phyloP scores from a whole-genome alignment of 176 grass and related monocot species.

The Eragrostis nindensis region DNA sequence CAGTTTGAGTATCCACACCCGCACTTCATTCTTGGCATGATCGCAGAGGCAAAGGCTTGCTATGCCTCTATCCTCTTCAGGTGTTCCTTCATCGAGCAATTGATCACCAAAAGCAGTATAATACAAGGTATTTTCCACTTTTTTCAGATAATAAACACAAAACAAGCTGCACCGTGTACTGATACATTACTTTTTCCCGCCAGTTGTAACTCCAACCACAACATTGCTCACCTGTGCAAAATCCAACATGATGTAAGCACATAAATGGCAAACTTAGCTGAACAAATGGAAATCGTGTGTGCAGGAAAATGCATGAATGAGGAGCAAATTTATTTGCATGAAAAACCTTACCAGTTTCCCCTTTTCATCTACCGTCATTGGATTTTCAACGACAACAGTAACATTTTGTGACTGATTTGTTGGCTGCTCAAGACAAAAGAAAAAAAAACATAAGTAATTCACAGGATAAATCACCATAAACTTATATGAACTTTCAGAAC shows the following conservation, averaged over 20 bases:
- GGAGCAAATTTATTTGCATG: slow-evolving; percentile 11
- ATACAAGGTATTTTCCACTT: slow-evolving; percentile 43
- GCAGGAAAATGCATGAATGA: background rate
- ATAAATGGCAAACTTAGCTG: background rate
- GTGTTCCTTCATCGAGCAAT: slow-evolving; percentile 14
- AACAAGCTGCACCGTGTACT: slow-evolving; percentile 19
- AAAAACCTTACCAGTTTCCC: slow-evolving; percentile 73
- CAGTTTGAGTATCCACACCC: slow-evolving; percentile 31
- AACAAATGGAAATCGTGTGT: background rate
- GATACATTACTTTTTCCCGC: slow-evolving; percentile 50
- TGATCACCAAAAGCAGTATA: slow-evolving; percentile 39
- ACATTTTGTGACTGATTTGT: slow-evolving; percentile 48
- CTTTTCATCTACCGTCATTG: slow-evolving; percentile 82
- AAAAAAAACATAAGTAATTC: background rate
- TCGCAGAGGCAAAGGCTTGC: background rate
- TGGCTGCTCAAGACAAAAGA: slow-evolving; percentile 38
- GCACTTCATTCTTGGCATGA: slow-evolving; percentile 9
- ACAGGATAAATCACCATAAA: slow-evolving; percentile 13
- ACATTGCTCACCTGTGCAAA: slow-evolving; percentile 76
- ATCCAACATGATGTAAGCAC: background rate
- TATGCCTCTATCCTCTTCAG: background rate
- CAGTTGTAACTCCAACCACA: slow-evolving; percentile 67
- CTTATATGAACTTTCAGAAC: background rate
- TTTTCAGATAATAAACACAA: slow-evolving; percentile 41
- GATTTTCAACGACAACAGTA: slow-evolving; percentile 94